phyloP scores from a whole-genome alignment of 177 flowering plant species.

The Tripterygium wilfordii region DNA sequence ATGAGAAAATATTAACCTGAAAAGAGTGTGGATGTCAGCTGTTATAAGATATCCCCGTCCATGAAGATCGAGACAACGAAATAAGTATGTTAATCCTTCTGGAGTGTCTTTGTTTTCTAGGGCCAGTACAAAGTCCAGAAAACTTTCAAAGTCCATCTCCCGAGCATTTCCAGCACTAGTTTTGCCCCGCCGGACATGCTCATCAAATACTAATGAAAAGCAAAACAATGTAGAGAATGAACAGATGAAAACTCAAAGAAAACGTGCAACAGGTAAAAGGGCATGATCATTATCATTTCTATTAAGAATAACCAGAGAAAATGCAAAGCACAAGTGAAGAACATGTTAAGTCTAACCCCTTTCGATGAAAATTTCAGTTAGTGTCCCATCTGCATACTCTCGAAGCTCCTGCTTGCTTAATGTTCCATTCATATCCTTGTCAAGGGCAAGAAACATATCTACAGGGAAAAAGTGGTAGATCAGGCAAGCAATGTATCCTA shows the following conservation, averaged over 20 bases:
- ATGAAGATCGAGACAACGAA: constrained; percentile 89
- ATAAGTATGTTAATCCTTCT: constrained; percentile 87
- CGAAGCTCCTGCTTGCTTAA: constrained; percentile 92
- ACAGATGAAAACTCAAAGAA: background rate
- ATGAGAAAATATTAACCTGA: constrained; percentile 48
- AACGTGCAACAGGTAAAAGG: too few species aligned
- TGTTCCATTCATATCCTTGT: constrained; percentile 86
- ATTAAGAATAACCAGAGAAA: too few species aligned
- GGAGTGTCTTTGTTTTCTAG: constrained; percentile 92
- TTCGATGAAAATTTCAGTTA: constrained; percentile 89
- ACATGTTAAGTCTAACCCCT: constrained; percentile 82
- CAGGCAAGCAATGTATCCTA: too few species aligned
- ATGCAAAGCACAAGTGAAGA: too few species aligned
- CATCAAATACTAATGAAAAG: constrained; percentile 66
- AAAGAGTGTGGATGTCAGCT: constrained; percentile 90
- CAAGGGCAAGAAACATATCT: constrained; percentile 96
- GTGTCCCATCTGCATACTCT: constrained; percentile 94
- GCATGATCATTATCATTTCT: too few species aligned
- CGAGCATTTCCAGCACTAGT: constrained; percentile 64
- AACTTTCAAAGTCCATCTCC: constrained; percentile 97
- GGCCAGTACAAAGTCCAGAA: constrained; percentile 90
- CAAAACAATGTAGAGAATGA: constrained; percentile 7
- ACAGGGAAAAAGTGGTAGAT: too few species aligned
- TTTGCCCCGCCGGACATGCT: constrained; percentile 92
- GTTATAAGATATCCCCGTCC: constrained; percentile 87